These are phyloP conservation scores for Psilocybe cyanescens DNA, from an alignment of 768 basidiomycete species.

Conservation along the genomic window DNA sequence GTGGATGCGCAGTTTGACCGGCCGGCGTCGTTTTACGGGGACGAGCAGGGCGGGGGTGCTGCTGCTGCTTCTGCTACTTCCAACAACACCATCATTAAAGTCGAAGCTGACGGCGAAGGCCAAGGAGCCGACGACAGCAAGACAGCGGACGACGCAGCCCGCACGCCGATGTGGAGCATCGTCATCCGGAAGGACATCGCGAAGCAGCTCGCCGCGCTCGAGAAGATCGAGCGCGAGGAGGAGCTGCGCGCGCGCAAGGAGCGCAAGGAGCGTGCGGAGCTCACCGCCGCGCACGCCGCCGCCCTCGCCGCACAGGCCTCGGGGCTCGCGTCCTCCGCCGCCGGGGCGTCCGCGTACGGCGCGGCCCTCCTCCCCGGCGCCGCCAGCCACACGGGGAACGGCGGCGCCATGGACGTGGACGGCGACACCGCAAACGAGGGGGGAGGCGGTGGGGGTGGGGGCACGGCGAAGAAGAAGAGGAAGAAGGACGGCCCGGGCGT, in stretches of 20 bases:
- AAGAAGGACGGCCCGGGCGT: constrained; percentile 86
- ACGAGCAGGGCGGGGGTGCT: constrained; percentile 36
- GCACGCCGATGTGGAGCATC: constrained; percentile 80
- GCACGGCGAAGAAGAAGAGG: constrained; percentile 70
- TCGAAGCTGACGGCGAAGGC: background rate
- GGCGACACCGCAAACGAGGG: background rate
- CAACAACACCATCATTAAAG: too few relatives aligned
- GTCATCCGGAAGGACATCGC: constrained; percentile 77
- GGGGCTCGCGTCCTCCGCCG: constrained; percentile 29
- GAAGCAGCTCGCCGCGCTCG: constrained; percentile 76
- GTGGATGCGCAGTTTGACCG: constrained; percentile 72
- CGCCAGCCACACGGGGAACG: background rate
- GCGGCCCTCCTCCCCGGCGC: background rate
- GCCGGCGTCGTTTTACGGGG: constrained; percentile 65
- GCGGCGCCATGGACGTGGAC: too few relatives aligned
- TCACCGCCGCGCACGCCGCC: constrained; percentile 71
- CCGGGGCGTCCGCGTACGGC: background rate
- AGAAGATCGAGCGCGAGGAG: constrained; percentile 83
- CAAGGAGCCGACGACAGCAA: background rate
- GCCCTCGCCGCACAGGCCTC: constrained; percentile 62
- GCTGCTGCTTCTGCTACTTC: background rate
- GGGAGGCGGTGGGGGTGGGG: background rate
- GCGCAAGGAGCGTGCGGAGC: constrained; percentile 76
- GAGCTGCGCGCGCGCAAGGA: constrained; percentile 76
- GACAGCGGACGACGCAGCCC: background rate